Percentiles rank a stretch among this genome's conserved stretches.
These are phyloP conservation scores for Cotoneaster glaucophyllus DNA, from an alignment of 306 rosid genomes.

Conservation along the genomic window DNA sequence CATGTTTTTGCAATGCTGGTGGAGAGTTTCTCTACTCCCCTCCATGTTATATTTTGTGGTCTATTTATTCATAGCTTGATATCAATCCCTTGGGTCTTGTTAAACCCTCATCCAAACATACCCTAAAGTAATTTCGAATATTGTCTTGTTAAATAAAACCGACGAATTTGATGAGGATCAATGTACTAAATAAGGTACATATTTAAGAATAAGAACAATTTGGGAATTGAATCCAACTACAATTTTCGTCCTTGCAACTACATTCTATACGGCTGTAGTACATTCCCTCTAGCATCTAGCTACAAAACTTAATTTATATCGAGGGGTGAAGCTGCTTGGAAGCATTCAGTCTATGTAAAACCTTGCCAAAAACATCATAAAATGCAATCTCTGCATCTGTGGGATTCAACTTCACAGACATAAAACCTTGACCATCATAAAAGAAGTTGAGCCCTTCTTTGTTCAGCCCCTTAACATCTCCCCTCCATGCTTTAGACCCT, in stretches of 20 bases:
- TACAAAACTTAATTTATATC: background rate
- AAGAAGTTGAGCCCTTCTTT: conserved; percentile 36
- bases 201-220: background rate
- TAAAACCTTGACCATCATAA: conserved; percentile 86
- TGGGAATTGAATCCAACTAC: background rate
- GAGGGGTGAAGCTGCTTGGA: conserved; percentile 29
- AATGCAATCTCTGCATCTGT: conserved; percentile 38
- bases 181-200: background rate
- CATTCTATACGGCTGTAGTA: background rate
- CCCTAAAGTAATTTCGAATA: too few species aligned
- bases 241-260: background rate
- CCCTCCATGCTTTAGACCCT: conserved; percentile 86
- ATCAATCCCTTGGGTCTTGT: too few species aligned
- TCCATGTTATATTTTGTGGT: too few species aligned
- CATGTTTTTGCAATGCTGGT: too few species aligned
- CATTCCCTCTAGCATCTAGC: background rate
- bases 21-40: too few species aligned
- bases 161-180: background rate
- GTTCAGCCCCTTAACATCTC: conserved; percentile 24
- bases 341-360: conserved; percentile 37
- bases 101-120: too few species aligned
- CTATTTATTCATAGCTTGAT: too few species aligned
- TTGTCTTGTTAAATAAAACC: background rate
- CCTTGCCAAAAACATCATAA: conserved; percentile 50
- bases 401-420: conserved; percentile 43